Evolutionary conservation across 257 asterid genomes (phyloP).

Genomic region (Hygrophila difformis): DNA sequence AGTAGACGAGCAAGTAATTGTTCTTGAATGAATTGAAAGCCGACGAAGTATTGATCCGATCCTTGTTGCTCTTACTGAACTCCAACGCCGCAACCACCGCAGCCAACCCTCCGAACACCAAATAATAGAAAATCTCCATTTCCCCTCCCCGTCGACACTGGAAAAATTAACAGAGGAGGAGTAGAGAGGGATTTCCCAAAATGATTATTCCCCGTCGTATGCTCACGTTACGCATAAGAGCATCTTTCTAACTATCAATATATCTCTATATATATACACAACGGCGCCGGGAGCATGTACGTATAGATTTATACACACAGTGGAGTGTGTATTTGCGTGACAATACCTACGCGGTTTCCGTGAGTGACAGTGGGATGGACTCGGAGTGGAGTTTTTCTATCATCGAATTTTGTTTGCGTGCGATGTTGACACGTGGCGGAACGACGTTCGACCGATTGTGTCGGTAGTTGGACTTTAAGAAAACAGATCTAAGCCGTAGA

Average conservation of each 20-base stretch:
- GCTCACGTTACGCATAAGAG: not conserved
- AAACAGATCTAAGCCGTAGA: slow-evolving; percentile 12
- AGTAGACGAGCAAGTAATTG: slow-evolving; percentile 55
- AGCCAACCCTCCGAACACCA: slow-evolving; percentile 48
- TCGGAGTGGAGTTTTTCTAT: not conserved
- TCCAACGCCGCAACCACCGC: slow-evolving; percentile 55
- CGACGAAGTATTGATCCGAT: slow-evolving; percentile 47
- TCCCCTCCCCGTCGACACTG: slow-evolving; percentile 10
- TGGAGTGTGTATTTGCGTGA: slow-evolving; percentile 23
- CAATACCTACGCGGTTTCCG: slow-evolving; percentile 16
- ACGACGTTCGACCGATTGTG: slow-evolving; percentile 4
- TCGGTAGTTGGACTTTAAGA: slow-evolving; percentile 13
- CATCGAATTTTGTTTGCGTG: not conserved
- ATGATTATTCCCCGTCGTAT: slow-evolving; percentile 7
- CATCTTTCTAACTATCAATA: not conserved
- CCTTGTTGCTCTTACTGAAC: slow-evolving; percentile 50
- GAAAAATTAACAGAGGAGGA: slow-evolving; percentile 2
- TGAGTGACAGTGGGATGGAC: slow-evolving; percentile 8
- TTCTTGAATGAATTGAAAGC: slow-evolving; percentile 59
- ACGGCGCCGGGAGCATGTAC: not conserved
- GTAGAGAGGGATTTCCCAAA: slow-evolving; percentile 7
- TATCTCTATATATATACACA: not conserved
- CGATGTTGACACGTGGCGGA: slow-evolving; percentile 21
- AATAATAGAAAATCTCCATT: slow-evolving; percentile 57
- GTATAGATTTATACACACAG: slow-evolving; percentile 13